These are phyloP conservation scores for Kazachstania kunashirensis DNA, from an alignment of 805 yeast species.

Conservation along the genomic window DNA sequence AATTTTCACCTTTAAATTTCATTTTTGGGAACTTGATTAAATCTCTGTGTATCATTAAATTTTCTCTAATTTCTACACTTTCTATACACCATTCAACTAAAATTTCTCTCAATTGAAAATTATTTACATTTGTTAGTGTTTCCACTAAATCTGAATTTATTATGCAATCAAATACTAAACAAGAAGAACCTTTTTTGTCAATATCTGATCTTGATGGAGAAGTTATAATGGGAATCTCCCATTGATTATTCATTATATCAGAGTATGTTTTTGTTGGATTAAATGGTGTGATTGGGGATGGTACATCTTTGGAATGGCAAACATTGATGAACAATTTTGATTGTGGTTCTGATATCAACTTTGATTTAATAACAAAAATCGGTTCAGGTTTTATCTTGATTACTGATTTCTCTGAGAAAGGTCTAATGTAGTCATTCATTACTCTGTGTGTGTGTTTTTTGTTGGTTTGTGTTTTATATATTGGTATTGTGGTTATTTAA, in stretches of 20 bases:
- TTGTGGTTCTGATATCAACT: slow-evolving; percentile 32
- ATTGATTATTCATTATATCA: slow-evolving; percentile 54
- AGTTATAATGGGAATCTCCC: slow-evolving; percentile 80
- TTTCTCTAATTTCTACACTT: slow-evolving; percentile 51
- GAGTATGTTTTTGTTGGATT: slow-evolving; percentile 51
- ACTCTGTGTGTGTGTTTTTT: background rate
- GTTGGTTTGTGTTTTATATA: too few relatives aligned
- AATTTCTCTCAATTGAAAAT: slow-evolving; percentile 51
- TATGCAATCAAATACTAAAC: slow-evolving; percentile 72
- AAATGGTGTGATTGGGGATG: slow-evolving; percentile 48
- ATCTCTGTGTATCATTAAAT: slow-evolving; percentile 49
- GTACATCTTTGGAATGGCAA: slow-evolving; percentile 57
- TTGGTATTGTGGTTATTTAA: too few relatives aligned
- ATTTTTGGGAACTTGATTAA: slow-evolving; percentile 57
- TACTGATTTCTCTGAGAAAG: slow-evolving; percentile 9
- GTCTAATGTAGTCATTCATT: slow-evolving; percentile 15
- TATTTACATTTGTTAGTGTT: slow-evolving; percentile 43
- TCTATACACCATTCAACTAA: slow-evolving; percentile 79
- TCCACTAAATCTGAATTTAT: slow-evolving; percentile 34
- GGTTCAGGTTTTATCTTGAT: slow-evolving; percentile 43
- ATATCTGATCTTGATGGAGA: slow-evolving; percentile 42
- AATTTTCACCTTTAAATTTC: slow-evolving; percentile 51
- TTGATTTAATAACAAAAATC: slow-evolving; percentile 65
- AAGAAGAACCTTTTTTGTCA: slow-evolving; percentile 62
- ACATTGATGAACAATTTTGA: slow-evolving; percentile 68